phyloP scores from a whole-genome alignment of 495 filamentous ascomycete genomes.

The Neurospora sp. region DNA sequence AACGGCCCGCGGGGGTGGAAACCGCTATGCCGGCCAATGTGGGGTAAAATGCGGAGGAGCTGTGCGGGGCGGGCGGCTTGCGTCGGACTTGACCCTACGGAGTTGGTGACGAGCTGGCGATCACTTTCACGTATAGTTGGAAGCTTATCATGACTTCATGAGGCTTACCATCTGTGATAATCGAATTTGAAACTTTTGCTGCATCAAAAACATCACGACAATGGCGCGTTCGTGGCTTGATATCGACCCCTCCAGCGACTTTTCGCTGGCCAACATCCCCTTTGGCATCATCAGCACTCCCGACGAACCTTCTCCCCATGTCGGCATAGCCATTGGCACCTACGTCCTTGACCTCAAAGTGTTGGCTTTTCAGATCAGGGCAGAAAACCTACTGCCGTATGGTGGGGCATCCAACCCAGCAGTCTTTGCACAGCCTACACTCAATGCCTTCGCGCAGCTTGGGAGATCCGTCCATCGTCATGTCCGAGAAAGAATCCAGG shows the following conservation, averaged over 20 bases:
- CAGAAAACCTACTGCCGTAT: constrained; percentile 44
- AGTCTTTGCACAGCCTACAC: constrained; percentile 58
- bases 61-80: background rate
- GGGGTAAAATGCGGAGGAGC: background rate
- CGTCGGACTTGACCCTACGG: background rate
- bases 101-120: no score
- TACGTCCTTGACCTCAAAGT: constrained; percentile 65
- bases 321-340: constrained; percentile 71
- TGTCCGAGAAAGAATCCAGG: constrained; percentile 65
- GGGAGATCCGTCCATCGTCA: constrained; percentile 60
- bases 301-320: constrained; percentile 43
- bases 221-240: constrained; percentile 28
- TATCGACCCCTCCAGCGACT: constrained; percentile 34
- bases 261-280: constrained; percentile 84
- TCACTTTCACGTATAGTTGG: background rate
- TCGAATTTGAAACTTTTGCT: background rate
- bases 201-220: background rate
- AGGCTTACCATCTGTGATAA: background rate
- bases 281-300: constrained; percentile 76
- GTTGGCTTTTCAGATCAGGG: constrained; percentile 48
- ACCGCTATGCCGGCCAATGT: background rate
- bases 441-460: constrained; percentile 77
- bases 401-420: constrained; percentile 43
- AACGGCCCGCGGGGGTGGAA: background rate
- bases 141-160: background rate